phyloP scores from a whole-genome alignment of 768 basidiomycete genomes.

The Boletus reticulatus region DNA sequence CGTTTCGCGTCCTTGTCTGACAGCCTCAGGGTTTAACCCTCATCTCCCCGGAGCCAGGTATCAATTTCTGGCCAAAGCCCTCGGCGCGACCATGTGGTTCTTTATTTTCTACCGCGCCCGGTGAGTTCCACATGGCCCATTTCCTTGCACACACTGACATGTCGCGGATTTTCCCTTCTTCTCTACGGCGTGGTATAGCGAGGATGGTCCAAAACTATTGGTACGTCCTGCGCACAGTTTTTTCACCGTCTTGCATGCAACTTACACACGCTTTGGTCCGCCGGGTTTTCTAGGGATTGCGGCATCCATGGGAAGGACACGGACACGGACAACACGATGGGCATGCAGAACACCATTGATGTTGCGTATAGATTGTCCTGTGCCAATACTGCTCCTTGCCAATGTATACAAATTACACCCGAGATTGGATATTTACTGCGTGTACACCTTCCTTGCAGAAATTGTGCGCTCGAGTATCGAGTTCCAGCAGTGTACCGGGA shows the following conservation, averaged over 20 bases:
- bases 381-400: background rate
- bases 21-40: slow-evolving; percentile 82
- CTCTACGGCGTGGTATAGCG: slow-evolving; percentile 37
- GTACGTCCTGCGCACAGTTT: slow-evolving; percentile 33
- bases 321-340: slow-evolving; percentile 43
- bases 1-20: background rate
- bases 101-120: slow-evolving; percentile 96
- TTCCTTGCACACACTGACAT: background rate
- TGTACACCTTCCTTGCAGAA: no score
- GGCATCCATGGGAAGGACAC: slow-evolving; percentile 66
- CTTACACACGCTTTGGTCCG: background rate
- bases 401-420: slow-evolving; percentile 9
- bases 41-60: slow-evolving; percentile 79
- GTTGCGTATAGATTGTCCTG: slow-evolving; percentile 12
- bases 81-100: slow-evolving; percentile 98
- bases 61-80: slow-evolving; percentile 75
- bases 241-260: background rate
- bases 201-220: slow-evolving; percentile 74
- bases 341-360: slow-evolving; percentile 40
- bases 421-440: no score
- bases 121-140: slow-evolving; percentile 46
- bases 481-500: no score
- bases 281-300: slow-evolving; percentile 43
- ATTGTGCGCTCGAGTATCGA: no score
- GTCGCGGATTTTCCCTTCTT: background rate